These are phyloP conservation scores for Rostrohypoxylon terebratum DNA, from an alignment of 495 filamentous ascomycete species.

Conservation along the genomic window DNA sequence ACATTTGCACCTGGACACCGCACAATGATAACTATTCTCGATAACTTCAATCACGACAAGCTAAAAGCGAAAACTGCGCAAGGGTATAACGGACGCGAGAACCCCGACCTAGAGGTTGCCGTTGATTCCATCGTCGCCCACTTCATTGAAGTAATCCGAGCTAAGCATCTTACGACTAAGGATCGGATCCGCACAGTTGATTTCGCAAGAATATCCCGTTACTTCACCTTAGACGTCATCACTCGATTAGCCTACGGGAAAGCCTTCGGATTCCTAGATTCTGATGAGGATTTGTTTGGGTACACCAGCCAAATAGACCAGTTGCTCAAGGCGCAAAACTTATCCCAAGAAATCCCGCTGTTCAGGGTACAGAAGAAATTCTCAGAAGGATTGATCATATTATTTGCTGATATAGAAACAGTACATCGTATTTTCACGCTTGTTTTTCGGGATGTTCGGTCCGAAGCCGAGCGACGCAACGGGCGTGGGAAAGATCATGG, in stretches of 20 bases:
- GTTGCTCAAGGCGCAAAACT: constrained; percentile 7
- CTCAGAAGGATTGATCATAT: no score
- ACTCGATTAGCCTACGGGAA: constrained; percentile 62
- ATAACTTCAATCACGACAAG: constrained; percentile 18
- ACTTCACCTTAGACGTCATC: constrained; percentile 61
- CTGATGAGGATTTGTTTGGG: constrained; percentile 53
- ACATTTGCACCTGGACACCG: not conserved
- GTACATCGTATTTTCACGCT: constrained; percentile 25
- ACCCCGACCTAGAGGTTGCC: constrained; percentile 25
- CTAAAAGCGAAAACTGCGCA: constrained; percentile 26
- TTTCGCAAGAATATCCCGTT: constrained; percentile 51
- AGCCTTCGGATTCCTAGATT: constrained; percentile 57
- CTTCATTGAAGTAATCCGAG: constrained; percentile 52
- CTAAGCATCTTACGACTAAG: constrained; percentile 54
- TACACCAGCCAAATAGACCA: constrained; percentile 47
- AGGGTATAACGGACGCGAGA: constrained; percentile 31
- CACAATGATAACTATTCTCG: constrained; percentile 9
- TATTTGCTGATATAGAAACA: no score
- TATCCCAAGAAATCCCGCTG: constrained; percentile 14
- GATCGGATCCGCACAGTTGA: constrained; percentile 50
- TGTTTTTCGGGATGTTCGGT: constrained; percentile 22
- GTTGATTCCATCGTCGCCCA: constrained; percentile 52
- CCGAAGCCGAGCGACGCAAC: constrained; percentile 13
- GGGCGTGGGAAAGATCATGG: constrained; percentile 31
- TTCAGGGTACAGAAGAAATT: not conserved